Evolutionary conservation across 192 early-diverging fungal genomes (phyloP).

Genomic region (Entomortierella lignicola): DNA sequence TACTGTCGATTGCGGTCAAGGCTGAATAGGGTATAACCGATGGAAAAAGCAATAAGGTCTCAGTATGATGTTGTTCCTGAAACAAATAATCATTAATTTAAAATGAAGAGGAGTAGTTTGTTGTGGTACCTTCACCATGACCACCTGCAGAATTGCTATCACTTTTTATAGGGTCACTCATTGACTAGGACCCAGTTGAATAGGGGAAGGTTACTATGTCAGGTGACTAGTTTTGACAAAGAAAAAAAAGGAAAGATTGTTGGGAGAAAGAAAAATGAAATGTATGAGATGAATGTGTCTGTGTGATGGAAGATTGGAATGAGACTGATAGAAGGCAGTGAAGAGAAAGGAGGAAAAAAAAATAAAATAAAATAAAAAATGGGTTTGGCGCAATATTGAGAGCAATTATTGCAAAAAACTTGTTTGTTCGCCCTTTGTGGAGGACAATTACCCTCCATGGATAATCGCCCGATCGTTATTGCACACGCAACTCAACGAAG

Average conservation of each 20-base stretch:
- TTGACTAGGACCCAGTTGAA: neutral
- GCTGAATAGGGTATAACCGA: neutral
- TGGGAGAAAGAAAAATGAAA: neutral
- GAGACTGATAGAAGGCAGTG: slow-evolving; percentile 3
- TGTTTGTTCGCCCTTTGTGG: slow-evolving; percentile 6
- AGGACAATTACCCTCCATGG: neutral
- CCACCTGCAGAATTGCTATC: neutral
- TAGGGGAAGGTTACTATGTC: too few relatives aligned
- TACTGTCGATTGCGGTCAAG: slow-evolving; percentile 6
- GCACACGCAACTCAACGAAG: too few relatives aligned
- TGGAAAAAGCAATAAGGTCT: neutral
- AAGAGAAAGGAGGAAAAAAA: neutral
- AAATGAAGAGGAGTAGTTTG: neutral
- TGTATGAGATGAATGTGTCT: slow-evolving; percentile 5
- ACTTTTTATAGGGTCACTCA: neutral
- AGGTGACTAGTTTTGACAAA: neutral
- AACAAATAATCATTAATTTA: neutral
- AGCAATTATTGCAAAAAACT: slow-evolving; percentile 15
- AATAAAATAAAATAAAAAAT: neutral
- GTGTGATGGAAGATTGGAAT: neutral
- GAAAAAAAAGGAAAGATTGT: neutral
- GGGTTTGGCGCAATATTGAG: neutral
- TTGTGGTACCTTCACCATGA: slow-evolving; percentile 5
- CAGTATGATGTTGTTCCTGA: neutral
- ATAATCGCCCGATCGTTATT: neutral